Base-by-base conservation (phyloP, 352 stramenopile species). In the Phytopythium ostracodes region DNA sequence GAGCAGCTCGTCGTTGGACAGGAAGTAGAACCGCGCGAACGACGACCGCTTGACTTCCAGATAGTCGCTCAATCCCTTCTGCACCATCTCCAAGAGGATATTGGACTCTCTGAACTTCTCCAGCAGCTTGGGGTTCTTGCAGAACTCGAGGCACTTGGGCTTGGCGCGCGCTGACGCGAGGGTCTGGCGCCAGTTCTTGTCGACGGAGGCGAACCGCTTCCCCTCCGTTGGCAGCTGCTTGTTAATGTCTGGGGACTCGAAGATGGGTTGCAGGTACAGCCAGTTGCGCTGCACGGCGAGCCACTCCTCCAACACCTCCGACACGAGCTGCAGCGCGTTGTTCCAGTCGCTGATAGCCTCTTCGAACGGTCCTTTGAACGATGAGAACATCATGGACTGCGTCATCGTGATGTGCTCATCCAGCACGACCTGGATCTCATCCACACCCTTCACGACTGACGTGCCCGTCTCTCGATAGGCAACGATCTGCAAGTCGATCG, bases 391-490 rank as follows among this genome's bases (percentile, higher is more conserved):
- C 94, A 98, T 98, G 25, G 92, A 91, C 61, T 98, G 92, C 0
- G 92, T 98, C 42, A 92, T 98, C 1, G 93, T 98, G 67, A 98
- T 97, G 64, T 98, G 95, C 64, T 98, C 95, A 47, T 98, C 95
- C 1, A 98, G 72, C 8, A 98, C 73, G 1, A 81, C 78, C 74
- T 98, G 94, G 46, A 98, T 91, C 61, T 98, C 94, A 63, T 98
- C 95, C 7, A 97, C 88, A 20, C 89, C 91, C 51, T 96, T 97
- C n/a, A 98, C 63, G 14, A 98, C 95, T 46, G 79, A 98, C 52
- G 95, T 98, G 35, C 94, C 91, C 10, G 95, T 98, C 54, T 98
- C 93, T 17, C 89, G 73, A 59, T 98, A 98, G 17, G 83, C 63
- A 15, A 96, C 71, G 57, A 98, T 93, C 51, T 96, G 79, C 12